phyloP scores from a whole-genome alignment of 805 yeast genomes.

The Lachancea mirantina region DNA sequence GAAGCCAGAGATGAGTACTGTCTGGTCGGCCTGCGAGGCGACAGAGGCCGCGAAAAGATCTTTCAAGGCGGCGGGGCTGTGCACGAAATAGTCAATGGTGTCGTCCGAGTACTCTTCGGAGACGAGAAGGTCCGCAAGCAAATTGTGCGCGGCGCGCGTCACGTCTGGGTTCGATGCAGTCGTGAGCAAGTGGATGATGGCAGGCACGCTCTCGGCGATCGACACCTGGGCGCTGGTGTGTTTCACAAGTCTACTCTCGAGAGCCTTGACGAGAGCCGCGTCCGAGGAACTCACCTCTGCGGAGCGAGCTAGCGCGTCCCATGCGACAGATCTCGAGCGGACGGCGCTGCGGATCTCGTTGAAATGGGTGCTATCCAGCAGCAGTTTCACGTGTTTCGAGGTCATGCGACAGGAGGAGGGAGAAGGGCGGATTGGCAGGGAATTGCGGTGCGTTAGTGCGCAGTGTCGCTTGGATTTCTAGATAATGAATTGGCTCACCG shows the following conservation, averaged over 20 bases:
- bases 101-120: slow-evolving; percentile 16
- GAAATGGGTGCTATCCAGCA: slow-evolving; percentile 59
- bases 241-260: slow-evolving; percentile 24
- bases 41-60: slow-evolving; percentile 23
- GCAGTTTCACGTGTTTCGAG: slow-evolving; percentile 16
- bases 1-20: slow-evolving; percentile 27
- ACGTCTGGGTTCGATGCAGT: slow-evolving; percentile 23
- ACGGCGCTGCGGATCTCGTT: slow-evolving; percentile 60
- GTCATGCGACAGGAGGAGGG: too few relatives aligned
- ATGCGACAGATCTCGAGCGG: slow-evolving; percentile 75
- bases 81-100: slow-evolving; percentile 18
- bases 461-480: too few relatives aligned
- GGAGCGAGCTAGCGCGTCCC: slow-evolving; percentile 85
- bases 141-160: slow-evolving; percentile 26
- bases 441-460: too few relatives aligned
- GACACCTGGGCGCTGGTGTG: slow-evolving; percentile 4
- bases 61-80: slow-evolving; percentile 16
- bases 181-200: slow-evolving; percentile 22
- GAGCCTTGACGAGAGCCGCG: slow-evolving; percentile 40
- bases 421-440: too few relatives aligned
- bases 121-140: slow-evolving; percentile 27
- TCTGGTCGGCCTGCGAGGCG: slow-evolving; percentile 23
- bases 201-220: slow-evolving; percentile 5
- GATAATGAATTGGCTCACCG: too few relatives aligned
- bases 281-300: slow-evolving; percentile 60